Evolutionary conservation across 306 rosid genomes (phyloP).

Genomic region (Malus sieversii): DNA sequence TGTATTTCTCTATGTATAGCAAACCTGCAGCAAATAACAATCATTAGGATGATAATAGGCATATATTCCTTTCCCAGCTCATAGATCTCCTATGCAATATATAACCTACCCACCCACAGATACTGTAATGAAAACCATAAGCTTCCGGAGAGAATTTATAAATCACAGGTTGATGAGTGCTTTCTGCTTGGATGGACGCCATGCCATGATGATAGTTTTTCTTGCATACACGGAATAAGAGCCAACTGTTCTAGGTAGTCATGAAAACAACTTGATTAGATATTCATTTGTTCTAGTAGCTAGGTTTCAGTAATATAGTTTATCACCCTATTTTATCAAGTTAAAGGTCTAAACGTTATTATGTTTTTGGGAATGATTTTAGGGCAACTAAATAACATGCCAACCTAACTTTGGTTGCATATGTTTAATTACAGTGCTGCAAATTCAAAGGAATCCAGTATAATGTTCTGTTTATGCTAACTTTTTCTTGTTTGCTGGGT

Average conservation of each 20-base stretch:
- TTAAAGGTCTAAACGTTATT: background rate
- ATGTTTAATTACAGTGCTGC: background rate
- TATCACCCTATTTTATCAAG: background rate
- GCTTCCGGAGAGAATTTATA: background rate
- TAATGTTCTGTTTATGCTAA: background rate
- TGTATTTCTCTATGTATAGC: background rate
- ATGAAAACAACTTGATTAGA: background rate
- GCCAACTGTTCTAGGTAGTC: too few species aligned
- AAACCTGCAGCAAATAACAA: background rate
- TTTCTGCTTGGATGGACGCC: background rate
- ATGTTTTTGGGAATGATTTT: too few species aligned
- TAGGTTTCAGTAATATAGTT: background rate
- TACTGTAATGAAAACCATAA: background rate
- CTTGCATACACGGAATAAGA: background rate
- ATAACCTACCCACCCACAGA: background rate
- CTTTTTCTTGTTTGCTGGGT: background rate
- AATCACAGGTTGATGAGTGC: background rate
- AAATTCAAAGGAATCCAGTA: background rate
- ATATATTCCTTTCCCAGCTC: background rate
- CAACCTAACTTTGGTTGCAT: background rate
- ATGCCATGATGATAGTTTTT: background rate
- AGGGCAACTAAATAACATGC: background rate
- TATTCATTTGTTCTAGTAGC: background rate
- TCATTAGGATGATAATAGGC: background rate
- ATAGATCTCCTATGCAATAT: background rate